Evolutionary conservation across 352 stramenopile genomes (phyloP).

Genomic region (Aphanomyces astaci): DNA sequence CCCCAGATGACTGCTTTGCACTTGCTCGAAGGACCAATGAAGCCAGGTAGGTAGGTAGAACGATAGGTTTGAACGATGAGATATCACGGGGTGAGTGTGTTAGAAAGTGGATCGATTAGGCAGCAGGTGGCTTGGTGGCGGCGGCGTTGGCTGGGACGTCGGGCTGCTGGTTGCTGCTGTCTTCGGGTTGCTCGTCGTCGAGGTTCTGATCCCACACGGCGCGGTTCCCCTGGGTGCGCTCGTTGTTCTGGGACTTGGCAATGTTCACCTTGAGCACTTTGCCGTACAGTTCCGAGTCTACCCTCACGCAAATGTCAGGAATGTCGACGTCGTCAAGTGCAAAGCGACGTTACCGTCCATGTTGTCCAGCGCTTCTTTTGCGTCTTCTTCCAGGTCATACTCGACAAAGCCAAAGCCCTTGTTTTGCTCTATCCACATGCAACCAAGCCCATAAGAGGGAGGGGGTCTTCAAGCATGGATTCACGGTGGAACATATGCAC

Average conservation of each 20-base stretch:
- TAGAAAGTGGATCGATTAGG: too few species aligned
- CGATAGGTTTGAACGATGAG: too few species aligned
- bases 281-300: slow-evolving; percentile 88
- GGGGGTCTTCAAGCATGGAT: not conserved
- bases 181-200: not conserved
- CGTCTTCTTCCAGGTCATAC: slow-evolving; percentile 85
- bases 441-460: not conserved
- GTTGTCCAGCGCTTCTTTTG: slow-evolving; percentile 90
- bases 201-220: slow-evolving; percentile 9
- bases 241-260: slow-evolving; percentile 58
- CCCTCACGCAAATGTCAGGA: not conserved
- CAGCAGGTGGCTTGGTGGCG: too few species aligned
- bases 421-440: slow-evolving; percentile 39
- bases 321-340: not conserved
- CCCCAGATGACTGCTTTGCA: too few species aligned
- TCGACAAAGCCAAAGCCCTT: slow-evolving; percentile 94
- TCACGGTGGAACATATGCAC: slow-evolving; percentile 18
- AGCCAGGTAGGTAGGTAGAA: too few species aligned
- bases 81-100: too few species aligned
- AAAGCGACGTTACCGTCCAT: slow-evolving; percentile 73
- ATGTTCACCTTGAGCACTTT: slow-evolving; percentile 87
- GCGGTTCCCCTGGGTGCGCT: slow-evolving; percentile 19
- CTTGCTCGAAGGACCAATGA: too few species aligned
- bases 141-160: too few species aligned
- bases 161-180: not conserved